phyloP scores from a whole-genome alignment of 768 basidiomycete genomes.

The Kondoa subrosea region DNA sequence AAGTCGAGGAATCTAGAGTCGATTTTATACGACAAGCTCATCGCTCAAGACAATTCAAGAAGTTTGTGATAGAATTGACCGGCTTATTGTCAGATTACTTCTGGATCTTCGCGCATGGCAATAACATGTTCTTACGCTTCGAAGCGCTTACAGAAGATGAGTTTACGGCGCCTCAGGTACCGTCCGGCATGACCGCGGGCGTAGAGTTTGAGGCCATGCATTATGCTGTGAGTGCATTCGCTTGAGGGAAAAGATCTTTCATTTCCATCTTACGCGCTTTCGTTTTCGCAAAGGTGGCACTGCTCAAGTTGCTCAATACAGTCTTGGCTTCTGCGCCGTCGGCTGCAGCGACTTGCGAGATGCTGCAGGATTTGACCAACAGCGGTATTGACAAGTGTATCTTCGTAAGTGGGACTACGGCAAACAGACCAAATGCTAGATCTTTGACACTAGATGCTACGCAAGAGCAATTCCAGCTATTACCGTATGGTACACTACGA shows the following conservation, averaged over 20 bases:
- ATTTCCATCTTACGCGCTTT: too few species aligned
- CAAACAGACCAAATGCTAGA: background rate
- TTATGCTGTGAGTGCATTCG: slow-evolving; percentile 54
- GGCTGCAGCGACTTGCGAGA: slow-evolving; percentile 57
- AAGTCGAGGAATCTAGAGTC: slow-evolving; percentile 27
- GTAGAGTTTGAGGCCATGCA: slow-evolving; percentile 96
- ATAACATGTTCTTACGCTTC: slow-evolving; percentile 78
- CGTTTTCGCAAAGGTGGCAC: slow-evolving; percentile 68
- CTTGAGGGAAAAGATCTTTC: background rate
- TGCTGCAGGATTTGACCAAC: slow-evolving; percentile 73
- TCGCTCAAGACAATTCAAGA: slow-evolving; percentile 50
- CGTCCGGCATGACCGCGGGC: slow-evolving; percentile 95
- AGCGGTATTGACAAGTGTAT: slow-evolving; percentile 84
- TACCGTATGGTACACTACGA: slow-evolving; percentile 92
- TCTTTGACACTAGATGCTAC: slow-evolving; percentile 55
- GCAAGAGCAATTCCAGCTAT: slow-evolving; percentile 85
- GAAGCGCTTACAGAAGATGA: slow-evolving; percentile 62
- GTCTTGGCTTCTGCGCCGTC: slow-evolving; percentile 50
- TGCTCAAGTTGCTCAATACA: slow-evolving; percentile 71
- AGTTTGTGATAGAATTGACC: slow-evolving; percentile 63
- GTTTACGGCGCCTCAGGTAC: slow-evolving; percentile 80
- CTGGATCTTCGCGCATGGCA: slow-evolving; percentile 93
- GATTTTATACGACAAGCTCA: slow-evolving; percentile 34
- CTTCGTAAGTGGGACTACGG: slow-evolving; percentile 41
- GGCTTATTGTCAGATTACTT: slow-evolving; percentile 83